These are phyloP conservation scores for Sphaerulina populicola DNA, from an alignment of 2,329 filamentous ascomycete genomes.

Conservation along the genomic window DNA sequence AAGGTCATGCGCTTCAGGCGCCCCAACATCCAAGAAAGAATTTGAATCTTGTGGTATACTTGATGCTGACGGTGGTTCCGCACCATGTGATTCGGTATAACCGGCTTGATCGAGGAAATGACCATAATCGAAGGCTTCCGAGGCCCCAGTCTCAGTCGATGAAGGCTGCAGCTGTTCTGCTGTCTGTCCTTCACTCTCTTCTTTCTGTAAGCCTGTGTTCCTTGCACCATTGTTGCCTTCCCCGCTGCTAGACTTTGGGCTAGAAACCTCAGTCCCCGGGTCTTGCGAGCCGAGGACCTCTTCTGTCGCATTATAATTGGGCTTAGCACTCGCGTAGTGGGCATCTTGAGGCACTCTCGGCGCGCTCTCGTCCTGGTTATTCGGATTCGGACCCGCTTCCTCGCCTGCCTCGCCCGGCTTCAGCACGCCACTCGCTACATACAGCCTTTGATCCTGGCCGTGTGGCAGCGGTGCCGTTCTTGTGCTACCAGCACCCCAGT, in stretches of 20 bases:
- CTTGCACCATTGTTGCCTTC: not conserved
- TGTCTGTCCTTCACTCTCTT: not conserved
- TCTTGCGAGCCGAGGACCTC: not conserved
- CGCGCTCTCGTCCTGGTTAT: not conserved
- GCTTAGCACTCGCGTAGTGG: not conserved
- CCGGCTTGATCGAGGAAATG: not conserved
- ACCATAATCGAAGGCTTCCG: not conserved
- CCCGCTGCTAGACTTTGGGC: not conserved
- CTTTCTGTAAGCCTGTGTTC: not conserved
- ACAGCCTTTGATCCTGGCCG: not conserved
- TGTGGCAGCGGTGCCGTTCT: conserved; percentile 9
- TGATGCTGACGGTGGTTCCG: not conserved
- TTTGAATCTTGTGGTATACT: not conserved
- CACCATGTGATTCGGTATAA: not conserved
- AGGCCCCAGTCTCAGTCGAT: not conserved
- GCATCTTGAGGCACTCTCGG: not conserved
- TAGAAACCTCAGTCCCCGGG: no score
- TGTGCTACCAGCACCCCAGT: conserved; percentile 11
- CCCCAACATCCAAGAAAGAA: not conserved
- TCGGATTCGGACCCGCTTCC: not conserved
- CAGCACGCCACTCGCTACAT: not conserved
- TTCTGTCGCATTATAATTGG: not conserved
- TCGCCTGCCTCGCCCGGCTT: not conserved
- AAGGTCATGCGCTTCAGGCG: not conserved
- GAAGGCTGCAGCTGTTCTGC: not conserved